Evolutionary conservation across 1,139 yeast genomes (phyloP).

Genomic region (Yamadazyma diddensiae): DNA sequence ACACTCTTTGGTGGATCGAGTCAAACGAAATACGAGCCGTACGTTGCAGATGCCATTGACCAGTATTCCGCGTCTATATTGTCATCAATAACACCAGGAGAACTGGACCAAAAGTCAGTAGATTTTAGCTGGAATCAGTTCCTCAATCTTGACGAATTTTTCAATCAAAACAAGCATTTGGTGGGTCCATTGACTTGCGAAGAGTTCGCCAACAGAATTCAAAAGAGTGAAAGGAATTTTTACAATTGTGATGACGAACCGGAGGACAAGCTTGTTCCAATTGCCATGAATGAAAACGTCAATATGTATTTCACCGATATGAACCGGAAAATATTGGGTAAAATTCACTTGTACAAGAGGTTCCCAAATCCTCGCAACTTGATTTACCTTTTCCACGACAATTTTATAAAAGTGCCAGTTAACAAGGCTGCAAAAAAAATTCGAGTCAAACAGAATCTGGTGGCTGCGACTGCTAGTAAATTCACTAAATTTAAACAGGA

Average conservation of each 20-base stretch:
- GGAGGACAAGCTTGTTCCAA: slow-evolving; percentile 9
- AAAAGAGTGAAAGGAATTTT: slow-evolving; percentile 12
- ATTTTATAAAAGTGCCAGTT: slow-evolving; percentile 10
- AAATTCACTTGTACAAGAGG: slow-evolving; percentile 10
- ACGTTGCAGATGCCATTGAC: slow-evolving; percentile 6
- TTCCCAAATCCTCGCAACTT: slow-evolving; percentile 15
- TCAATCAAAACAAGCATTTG: slow-evolving; percentile 5
- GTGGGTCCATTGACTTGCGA: slow-evolving; percentile 13
- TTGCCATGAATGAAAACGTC: slow-evolving; percentile 13
- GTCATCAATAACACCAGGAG: not conserved
- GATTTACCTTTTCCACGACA: slow-evolving; percentile 14
- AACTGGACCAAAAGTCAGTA: slow-evolving; percentile 7
- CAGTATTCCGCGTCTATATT: slow-evolving; percentile 9
- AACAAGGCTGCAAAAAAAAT: slow-evolving; percentile 6
- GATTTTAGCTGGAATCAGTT: slow-evolving; percentile 15
- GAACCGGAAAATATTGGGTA: slow-evolving; percentile 13
- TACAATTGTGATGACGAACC: slow-evolving; percentile 16
- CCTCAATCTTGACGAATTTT: slow-evolving; percentile 9
- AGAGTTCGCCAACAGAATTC: slow-evolving; percentile 12
- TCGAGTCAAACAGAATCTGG: not conserved
- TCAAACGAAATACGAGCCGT: slow-evolving; percentile 2
- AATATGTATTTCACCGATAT: slow-evolving; percentile 10
- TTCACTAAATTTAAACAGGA: slow-evolving; percentile 7
- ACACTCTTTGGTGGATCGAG: not conserved
- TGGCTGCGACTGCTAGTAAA: slow-evolving; percentile 5